These are phyloP conservation scores for Macrotyloma uniflorum DNA, from an alignment of 306 rosid species.

Conservation along the genomic window DNA sequence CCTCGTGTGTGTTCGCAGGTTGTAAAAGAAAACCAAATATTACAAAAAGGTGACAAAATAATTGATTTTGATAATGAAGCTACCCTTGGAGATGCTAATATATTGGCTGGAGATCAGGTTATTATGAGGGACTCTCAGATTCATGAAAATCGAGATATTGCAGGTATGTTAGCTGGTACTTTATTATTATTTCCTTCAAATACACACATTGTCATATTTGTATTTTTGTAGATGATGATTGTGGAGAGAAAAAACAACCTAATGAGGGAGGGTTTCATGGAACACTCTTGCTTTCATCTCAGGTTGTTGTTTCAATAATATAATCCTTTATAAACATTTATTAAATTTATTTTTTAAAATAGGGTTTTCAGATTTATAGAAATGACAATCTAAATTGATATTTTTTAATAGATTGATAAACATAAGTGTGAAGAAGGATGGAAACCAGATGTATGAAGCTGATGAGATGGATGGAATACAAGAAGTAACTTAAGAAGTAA, in stretches of 20 bases:
- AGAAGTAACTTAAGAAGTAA: too few species aligned
- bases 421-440: too few species aligned
- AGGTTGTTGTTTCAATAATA: conserved; percentile 46
- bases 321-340: conserved; percentile 1
- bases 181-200: not conserved
- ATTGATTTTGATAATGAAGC: conserved; percentile 74
- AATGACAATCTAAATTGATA: too few species aligned
- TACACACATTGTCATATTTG: not conserved
- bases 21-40: conserved; percentile 95
- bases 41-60: conserved; percentile 76
- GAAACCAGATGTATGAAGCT: too few species aligned
- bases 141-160: conserved; percentile 97
- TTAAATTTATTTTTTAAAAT: too few species aligned
- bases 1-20: conserved; percentile 80
- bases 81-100: conserved; percentile 78
- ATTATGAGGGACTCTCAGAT: conserved; percentile 89
- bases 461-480: too few species aligned
- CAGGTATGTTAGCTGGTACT: conserved; percentile 55
- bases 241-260: conserved; percentile 57
- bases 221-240: conserved; percentile 72
- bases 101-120: conserved; percentile 93
- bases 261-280: conserved; percentile 83
- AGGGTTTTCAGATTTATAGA: too few species aligned
- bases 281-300: conserved; percentile 74
- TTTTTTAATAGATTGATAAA: too few species aligned